Conservation (phyloP, 2,329 filamentous ascomycete genomes). For the Arachnopeziza araneosa region DNA sequence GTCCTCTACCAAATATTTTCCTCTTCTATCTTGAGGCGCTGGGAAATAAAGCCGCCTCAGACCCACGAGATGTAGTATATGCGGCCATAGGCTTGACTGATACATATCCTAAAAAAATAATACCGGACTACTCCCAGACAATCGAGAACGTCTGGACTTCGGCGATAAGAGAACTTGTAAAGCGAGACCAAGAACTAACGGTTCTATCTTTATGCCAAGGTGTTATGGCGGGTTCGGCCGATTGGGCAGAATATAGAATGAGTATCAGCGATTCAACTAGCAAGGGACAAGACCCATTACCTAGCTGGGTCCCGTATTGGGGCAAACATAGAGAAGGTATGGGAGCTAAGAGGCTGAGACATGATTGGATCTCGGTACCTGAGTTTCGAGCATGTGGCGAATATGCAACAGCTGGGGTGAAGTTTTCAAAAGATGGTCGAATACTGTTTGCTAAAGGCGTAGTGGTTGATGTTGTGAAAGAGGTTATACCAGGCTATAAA, state of each 20-base stretch:
- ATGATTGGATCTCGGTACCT: neutral
- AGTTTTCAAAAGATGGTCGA: neutral
- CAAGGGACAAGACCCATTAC: neutral
- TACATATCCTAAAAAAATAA: neutral
- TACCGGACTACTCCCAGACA: neutral
- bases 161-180: neutral
- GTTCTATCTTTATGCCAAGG: neutral
- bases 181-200: neutral
- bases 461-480: neutral
- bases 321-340: neutral
- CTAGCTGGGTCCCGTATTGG: neutral
- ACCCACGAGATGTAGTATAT: neutral
- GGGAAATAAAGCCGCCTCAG: neutral
- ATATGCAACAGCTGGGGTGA: neutral
- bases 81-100: neutral
- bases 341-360: neutral
- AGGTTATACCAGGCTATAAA: neutral
- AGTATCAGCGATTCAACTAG: neutral
- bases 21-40: neutral
- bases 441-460: neutral
- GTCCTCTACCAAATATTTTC: neutral
- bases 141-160: neutral
- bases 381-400: neutral
- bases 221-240: neutral
- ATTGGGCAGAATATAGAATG: neutral